Percentiles rank a stretch among this genome's conserved stretches.
Conservation (phyloP, 306 rosid genomes). For the Cucurbita maxima region DNA sequence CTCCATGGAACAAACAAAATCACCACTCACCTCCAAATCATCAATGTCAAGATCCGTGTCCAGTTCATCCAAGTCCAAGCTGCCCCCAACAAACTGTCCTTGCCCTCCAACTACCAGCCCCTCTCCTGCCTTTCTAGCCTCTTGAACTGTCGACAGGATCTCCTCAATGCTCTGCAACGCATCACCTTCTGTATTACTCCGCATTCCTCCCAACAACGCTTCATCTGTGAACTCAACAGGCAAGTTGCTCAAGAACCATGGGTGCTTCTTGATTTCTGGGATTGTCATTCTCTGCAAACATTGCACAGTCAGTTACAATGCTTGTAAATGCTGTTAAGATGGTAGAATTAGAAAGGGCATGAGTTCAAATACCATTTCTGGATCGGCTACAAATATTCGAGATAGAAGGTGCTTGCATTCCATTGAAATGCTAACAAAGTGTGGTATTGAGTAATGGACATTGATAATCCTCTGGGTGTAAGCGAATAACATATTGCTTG, state of each 20-base stretch:
- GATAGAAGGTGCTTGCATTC: conserved; percentile 86
- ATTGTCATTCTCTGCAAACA: conserved; percentile 64
- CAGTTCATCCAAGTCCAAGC: conserved; percentile 79
- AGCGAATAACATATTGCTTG: neutral
- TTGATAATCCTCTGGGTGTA: conserved; percentile 68
- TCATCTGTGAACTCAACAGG: conserved; percentile 59
- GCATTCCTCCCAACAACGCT: conserved; percentile 14
- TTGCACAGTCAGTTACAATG: neutral
- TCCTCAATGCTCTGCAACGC: conserved; percentile 45
- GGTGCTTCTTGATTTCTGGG: conserved; percentile 65
- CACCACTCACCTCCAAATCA: conserved; percentile 77
- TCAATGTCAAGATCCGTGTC: conserved; percentile 72
- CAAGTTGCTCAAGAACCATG: conserved; percentile 61
- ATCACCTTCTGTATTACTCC: conserved; percentile 15
- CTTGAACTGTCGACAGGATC: conserved; percentile 54
- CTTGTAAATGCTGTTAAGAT: neutral
- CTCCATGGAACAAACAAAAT: conserved; percentile 75
- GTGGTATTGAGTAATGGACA: conserved; percentile 78
- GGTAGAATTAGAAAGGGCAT: neutral
- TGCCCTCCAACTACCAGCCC: conserved; percentile 43
- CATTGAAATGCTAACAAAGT: conserved; percentile 52
- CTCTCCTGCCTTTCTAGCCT: conserved; percentile 43
- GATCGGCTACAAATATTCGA: conserved; percentile 66
- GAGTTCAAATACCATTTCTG: conserved; percentile 45
- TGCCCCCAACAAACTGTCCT: conserved; percentile 53